Evolutionary conservation across 2,329 filamentous ascomycete genomes (phyloP), one percentile per base, ranked within the genome.

Genomic region (Pseudocercospora musae): DNA sequence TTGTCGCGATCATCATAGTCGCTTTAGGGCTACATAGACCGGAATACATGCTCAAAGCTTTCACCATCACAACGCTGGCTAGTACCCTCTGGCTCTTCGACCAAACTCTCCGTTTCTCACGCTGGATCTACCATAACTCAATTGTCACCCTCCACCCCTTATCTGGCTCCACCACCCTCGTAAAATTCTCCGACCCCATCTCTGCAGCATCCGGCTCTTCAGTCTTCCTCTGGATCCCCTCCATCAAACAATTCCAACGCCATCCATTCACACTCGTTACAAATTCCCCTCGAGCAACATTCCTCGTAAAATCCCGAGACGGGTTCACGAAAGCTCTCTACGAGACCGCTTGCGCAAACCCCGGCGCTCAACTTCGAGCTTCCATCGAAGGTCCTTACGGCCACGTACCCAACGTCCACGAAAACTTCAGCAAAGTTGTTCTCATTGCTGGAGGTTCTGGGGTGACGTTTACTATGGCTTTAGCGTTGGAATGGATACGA

Each of bases 381-480:
- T 62, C 66, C 2, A 52, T 73, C 9, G 72, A 73, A 37, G 72
- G 72, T 8, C 71, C 71, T 0, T 74, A 74, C 59, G 71, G 72
- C 9, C 50, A 64, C 11, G 64, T 67, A 4, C 70, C 71, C 0
- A 60, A 69, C 0, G 73, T 85, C n/a, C 77, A 80, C 37, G 83
- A 85, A 63, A n/a, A 29, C 2, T 87, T 87, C 62, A 84, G 87
- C 65, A 85, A 80, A 65, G 77, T 87, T 2, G 73, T 87, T 1
- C 72, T 88, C 0, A 72, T 88, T 5, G 84, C 85, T n/a, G 85
- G 85, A 11, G 84, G 83, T 20, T 86, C 83, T 56, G 86, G 86
- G 1, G 82, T 81, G 15, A 84, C 84, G 0, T 87, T 85, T 65
- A 84, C 81, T 0, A 71, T 85, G 21, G 84, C 85, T 1, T 71